phyloP scores from a whole-genome alignment of 2,329 filamentous ascomycete species.

The Botrytis cinerea region DNA sequence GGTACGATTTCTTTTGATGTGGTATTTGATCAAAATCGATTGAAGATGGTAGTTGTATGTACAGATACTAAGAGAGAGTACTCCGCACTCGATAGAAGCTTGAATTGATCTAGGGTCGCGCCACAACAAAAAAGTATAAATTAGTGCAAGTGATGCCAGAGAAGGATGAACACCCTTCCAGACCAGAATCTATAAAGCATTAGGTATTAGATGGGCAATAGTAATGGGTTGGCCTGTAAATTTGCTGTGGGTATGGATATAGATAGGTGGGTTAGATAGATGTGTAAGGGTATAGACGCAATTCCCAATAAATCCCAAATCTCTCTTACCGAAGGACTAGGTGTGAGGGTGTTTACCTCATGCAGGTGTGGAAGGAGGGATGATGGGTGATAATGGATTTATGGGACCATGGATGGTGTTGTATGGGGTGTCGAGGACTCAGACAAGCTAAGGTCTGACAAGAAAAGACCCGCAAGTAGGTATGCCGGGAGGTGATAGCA shows the following conservation, averaged over 20 bases:
- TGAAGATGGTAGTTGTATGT: constrained; percentile 7
- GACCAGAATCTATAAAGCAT: constrained; percentile 13
- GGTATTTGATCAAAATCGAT: neutral
- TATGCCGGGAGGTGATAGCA: constrained; percentile 18
- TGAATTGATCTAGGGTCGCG: constrained; percentile 14
- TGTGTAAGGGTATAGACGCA: neutral
- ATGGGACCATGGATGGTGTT: neutral
- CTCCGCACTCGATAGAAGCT: constrained; percentile 19
- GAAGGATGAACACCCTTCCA: constrained; percentile 8
- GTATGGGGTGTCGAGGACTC: constrained; percentile 1
- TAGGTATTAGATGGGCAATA: neutral
- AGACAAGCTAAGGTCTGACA: constrained; percentile 16
- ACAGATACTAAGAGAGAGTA: neutral
- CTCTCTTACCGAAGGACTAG: neutral
- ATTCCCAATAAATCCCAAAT: constrained; percentile 15
- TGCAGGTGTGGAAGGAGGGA: constrained; percentile 18
- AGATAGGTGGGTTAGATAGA: neutral
- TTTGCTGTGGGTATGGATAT: neutral
- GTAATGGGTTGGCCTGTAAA: neutral
- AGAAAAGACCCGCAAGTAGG: constrained; percentile 15
- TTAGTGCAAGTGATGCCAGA: constrained; percentile 16
- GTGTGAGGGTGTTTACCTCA: constrained; percentile 11
- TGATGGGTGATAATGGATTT: neutral
- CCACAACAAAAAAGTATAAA: constrained; percentile 16
- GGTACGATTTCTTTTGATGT: constrained; percentile 1